Evolutionary conservation across 2,329 filamentous ascomycete genomes (phyloP).

Genomic region (Chrysoporthe puriensis): DNA sequence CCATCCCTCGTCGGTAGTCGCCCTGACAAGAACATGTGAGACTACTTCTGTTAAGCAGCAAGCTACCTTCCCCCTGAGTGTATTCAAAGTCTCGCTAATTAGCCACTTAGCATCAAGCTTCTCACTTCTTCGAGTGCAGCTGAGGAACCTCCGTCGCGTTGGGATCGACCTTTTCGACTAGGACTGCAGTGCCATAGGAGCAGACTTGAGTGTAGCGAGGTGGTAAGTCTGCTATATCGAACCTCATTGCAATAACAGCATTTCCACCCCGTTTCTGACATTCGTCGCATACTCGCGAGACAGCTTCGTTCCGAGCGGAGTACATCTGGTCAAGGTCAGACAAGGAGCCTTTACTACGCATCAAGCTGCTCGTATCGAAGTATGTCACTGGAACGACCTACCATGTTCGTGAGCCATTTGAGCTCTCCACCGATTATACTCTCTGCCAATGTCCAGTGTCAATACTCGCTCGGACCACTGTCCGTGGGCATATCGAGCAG

Average conservation of each 20-base stretch:
- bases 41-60: background rate
- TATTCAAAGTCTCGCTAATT: background rate
- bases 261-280: constrained; percentile 62
- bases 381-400: constrained; percentile 30
- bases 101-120: background rate
- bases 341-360: background rate
- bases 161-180: constrained; percentile 58
- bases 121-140: constrained; percentile 21
- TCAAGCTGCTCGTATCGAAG: background rate
- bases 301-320: constrained; percentile 61
- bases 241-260: constrained; percentile 61
- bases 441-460: constrained; percentile 33
- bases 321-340: constrained; percentile 46
- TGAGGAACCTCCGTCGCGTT: constrained; percentile 35
- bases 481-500: background rate
- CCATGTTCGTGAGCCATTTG: constrained; percentile 60
- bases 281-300: constrained; percentile 58
- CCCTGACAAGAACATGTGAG: too few relatives aligned
- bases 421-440: constrained; percentile 63
- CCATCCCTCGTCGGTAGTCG: background rate
- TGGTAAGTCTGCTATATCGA: constrained; percentile 57
- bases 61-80: too few relatives aligned
- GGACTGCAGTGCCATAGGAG: constrained; percentile 62
- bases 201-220: constrained; percentile 61
- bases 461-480: background rate